A percentile compares a stretch with the other conserved stretches of the same genome.
Conservation (phyloP, 192 early-diverging fungal species). For the Gigaspora rosea region DNA sequence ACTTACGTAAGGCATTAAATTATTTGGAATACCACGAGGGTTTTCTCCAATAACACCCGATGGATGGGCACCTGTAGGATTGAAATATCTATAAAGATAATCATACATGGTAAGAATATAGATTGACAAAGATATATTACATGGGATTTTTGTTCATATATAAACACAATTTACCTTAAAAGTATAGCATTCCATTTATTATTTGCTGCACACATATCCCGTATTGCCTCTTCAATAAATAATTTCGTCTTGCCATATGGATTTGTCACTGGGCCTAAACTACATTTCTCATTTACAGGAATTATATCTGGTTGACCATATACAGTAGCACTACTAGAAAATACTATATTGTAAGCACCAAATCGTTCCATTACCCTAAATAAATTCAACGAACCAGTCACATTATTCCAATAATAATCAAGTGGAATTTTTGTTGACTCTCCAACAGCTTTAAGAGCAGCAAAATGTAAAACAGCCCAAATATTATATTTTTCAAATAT, state of each 20-base stretch:
- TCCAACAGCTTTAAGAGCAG: constrained; percentile 86
- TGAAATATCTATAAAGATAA: constrained; percentile 75
- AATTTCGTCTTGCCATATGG: constrained; percentile 97
- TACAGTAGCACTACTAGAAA: constrained; percentile 92
- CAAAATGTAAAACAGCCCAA: constrained; percentile 81
- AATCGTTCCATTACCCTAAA: constrained; percentile 82
- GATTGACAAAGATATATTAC: too few relatives aligned
- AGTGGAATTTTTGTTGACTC: constrained; percentile 80
- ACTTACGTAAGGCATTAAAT: constrained; percentile 88
- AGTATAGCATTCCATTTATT: constrained; percentile 65
- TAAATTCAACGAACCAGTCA: constrained; percentile 83
- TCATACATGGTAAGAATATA: too few relatives aligned
- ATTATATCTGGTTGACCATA: constrained; percentile 77
- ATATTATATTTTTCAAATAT: constrained; percentile 76
- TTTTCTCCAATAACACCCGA: constrained; percentile 93
- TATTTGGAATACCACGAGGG: constrained; percentile 80
- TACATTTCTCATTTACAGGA: constrained; percentile 72
- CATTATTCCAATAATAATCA: constrained; percentile 92
- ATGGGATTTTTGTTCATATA: not conserved
- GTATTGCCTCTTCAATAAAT: constrained; percentile 84
- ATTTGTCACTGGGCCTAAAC: constrained; percentile 75
- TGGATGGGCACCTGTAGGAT: constrained; percentile 91
- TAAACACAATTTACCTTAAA: constrained; percentile 38
- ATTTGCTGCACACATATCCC: constrained; percentile 67
- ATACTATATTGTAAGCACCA: constrained; percentile 87